These are phyloP conservation scores for Trichoderma sp. DNA, from an alignment of 2,329 filamentous ascomycete species.

Conservation along the genomic window DNA sequence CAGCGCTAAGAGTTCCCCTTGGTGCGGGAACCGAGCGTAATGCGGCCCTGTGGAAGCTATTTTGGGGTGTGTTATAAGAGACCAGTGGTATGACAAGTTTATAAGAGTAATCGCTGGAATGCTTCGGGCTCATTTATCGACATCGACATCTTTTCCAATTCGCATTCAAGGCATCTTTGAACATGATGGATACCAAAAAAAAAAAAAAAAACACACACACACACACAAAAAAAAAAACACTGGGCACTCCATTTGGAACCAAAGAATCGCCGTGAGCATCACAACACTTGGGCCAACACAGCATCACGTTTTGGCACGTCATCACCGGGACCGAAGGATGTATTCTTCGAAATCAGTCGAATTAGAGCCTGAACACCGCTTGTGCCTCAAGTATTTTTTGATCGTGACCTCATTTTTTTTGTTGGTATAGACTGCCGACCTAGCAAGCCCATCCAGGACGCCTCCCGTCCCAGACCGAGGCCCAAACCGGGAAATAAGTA, in stretches of 20 bases:
- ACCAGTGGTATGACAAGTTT: neutral
- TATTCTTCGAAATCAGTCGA: conserved; percentile 14
- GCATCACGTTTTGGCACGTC: neutral
- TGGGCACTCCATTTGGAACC: neutral
- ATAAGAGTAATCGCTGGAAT: neutral
- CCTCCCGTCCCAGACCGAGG: conserved; percentile 37
- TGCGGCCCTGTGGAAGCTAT: neutral
- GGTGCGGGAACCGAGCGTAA: neutral
- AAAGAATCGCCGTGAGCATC: neutral
- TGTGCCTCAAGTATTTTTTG: conserved; percentile 23
- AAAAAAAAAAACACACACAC: neutral
- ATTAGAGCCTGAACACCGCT: conserved; percentile 19
- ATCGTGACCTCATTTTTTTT: conserved; percentile 41
- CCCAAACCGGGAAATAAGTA: conserved; percentile 37
- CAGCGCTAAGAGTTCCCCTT: neutral
- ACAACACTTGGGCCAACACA: neutral
- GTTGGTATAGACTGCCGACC: conserved; percentile 31
- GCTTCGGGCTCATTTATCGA: neutral
- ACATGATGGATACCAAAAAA: neutral
- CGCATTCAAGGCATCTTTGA: neutral
- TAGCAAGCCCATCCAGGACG: conserved; percentile 32
- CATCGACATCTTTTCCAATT: neutral
- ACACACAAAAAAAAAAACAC: neutral
- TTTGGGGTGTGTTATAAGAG: neutral
- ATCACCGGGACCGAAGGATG: neutral